Conservation (phyloP, 179 eudicot genomes). For the Vitellaria paradoxa region DNA sequence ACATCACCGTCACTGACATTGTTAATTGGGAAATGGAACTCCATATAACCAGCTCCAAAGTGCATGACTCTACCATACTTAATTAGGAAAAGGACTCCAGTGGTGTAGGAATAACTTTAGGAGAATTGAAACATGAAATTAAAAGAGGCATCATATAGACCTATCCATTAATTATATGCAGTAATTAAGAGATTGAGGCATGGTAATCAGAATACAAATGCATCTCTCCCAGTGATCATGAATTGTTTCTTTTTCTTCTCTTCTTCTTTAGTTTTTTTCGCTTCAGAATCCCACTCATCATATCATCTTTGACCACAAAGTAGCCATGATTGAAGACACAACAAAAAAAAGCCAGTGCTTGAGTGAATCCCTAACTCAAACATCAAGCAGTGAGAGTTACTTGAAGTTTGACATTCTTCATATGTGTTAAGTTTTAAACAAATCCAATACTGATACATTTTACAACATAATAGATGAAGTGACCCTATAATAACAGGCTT, state of each 20-base stretch:
- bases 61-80: neutral
- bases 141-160: neutral
- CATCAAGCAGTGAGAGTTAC: neutral
- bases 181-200: no score
- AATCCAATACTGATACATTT: neutral
- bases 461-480: neutral
- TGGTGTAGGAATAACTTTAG: neutral
- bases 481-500: neutral
- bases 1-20: constrained; percentile 3
- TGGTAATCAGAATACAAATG: no score
- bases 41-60: neutral
- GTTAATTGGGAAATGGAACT: neutral
- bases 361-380: neutral
- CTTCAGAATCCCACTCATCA: neutral
- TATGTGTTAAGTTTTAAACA: neutral
- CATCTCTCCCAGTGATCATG: neutral
- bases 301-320: neutral
- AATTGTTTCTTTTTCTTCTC: neutral
- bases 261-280: neutral
- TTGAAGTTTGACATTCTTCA: neutral
- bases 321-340: neutral
- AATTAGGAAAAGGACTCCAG: neutral
- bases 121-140: neutral
- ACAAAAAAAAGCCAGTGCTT: neutral
- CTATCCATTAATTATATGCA: no score